Evolutionary conservation across 768 basidiomycete species (phyloP).

Genomic region (Russula ochroleuca): DNA sequence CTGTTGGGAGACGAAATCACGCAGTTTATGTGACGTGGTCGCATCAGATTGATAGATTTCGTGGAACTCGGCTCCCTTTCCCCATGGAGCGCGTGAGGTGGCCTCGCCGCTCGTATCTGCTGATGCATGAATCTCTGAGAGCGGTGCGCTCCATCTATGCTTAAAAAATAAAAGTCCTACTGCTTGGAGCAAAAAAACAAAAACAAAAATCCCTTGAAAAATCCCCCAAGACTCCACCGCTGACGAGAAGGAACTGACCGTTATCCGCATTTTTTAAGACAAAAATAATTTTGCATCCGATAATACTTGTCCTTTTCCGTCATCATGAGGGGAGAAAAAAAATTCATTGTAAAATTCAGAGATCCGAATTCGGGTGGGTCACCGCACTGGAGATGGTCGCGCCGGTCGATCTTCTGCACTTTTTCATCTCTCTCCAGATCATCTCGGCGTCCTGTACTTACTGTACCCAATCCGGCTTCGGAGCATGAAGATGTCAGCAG

Average conservation of each 20-base stretch:
- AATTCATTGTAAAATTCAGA: neutral
- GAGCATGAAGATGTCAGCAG: slow-evolving; percentile 3
- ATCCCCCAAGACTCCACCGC: neutral
- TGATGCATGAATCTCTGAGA: neutral
- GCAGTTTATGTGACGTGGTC: slow-evolving; percentile 20
- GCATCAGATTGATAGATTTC: slow-evolving; percentile 18
- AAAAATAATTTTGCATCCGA: neutral
- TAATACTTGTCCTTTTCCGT: neutral
- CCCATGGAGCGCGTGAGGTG: slow-evolving; percentile 21
- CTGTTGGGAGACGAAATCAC: slow-evolving; percentile 13
- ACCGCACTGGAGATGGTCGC: slow-evolving; percentile 2
- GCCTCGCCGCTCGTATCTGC: neutral
- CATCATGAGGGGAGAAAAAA: neutral
- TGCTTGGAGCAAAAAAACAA: neutral
- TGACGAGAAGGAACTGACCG: neutral
- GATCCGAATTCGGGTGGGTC: slow-evolving; percentile 8
- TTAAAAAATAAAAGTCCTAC: neutral
- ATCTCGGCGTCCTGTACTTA: neutral
- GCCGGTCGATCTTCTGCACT: neutral
- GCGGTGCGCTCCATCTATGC: slow-evolving; percentile 11
- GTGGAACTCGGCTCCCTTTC: slow-evolving; percentile 16
- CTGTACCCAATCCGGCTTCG: neutral
- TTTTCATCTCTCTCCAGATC: neutral
- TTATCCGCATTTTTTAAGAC: neutral
- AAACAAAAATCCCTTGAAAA: too few relatives aligned